Evolutionary conservation across 2,329 filamentous ascomycete species (phyloP).

Genomic region (Cordyceps militaris): DNA sequence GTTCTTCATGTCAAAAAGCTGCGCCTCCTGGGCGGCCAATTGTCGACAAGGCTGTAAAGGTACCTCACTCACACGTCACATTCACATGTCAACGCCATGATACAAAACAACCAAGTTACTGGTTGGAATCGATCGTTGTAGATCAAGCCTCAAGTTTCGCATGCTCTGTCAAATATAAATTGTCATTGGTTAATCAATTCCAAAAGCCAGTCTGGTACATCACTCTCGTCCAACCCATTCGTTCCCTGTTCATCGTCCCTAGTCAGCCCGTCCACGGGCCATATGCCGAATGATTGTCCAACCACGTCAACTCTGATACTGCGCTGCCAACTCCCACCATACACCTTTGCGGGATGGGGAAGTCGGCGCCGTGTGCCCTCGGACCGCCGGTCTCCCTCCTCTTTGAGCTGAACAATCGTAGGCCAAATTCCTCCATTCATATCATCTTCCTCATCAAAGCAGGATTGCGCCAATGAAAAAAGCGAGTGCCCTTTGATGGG

Average conservation of each 20-base stretch:
- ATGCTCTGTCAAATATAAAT: not conserved
- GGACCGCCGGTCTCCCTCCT: conserved; percentile 6
- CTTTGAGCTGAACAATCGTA: conserved; percentile 6
- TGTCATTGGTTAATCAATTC: not conserved
- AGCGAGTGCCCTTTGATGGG: not conserved
- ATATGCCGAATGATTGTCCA: not conserved
- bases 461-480: not conserved
- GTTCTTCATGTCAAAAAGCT: not conserved
- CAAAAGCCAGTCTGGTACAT: conserved; percentile 2
- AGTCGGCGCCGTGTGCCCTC: not conserved
- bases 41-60: not conserved
- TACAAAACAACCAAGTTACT: not conserved
- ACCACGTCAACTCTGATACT: not conserved
- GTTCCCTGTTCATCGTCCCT: not conserved
- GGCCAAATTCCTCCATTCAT: conserved; percentile 2
- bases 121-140: not conserved
- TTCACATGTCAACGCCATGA: not conserved
- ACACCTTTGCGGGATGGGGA: not conserved
- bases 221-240: not conserved
- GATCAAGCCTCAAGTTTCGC: not conserved
- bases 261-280: not conserved
- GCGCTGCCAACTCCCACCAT: not conserved
- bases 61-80: conserved; percentile 3
- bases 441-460: not conserved
- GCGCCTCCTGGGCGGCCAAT: not conserved